A percentile compares a stretch with the other conserved stretches of the same genome.
phyloP scores from a whole-genome alignment of 192 early-diverging fungal genomes.

The Backusella macrospora region DNA sequence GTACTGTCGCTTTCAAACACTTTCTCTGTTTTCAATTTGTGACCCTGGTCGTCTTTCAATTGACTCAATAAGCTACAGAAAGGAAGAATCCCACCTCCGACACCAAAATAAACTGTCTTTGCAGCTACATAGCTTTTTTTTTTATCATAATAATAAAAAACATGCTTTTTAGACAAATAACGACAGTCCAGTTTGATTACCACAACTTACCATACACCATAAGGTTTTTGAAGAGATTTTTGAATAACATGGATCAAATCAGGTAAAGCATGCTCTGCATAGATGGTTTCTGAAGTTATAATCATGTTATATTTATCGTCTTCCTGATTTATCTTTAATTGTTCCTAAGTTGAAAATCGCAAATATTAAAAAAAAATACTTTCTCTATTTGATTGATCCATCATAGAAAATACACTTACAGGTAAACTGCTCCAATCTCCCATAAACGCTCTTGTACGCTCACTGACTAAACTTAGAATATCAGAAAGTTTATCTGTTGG shows the following conservation, averaged over 20 bases:
- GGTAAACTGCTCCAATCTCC: slow-evolving; percentile 69
- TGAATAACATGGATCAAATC: slow-evolving; percentile 66
- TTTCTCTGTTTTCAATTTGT: slow-evolving; percentile 33
- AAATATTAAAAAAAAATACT: neutral
- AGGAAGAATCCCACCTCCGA: slow-evolving; percentile 78
- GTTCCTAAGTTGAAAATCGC: slow-evolving; percentile 31
- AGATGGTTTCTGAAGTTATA: slow-evolving; percentile 81
- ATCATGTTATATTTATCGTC: slow-evolving; percentile 69
- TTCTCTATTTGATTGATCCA: neutral
- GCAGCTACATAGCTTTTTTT: slow-evolving; percentile 75
- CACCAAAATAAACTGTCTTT: slow-evolving; percentile 95
- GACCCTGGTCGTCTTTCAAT: slow-evolving; percentile 34
- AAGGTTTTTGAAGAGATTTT: slow-evolving; percentile 53
- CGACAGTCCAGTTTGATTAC: neutral
- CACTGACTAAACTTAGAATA: slow-evolving; percentile 33
- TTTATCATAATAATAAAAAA: neutral
- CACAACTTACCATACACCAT: slow-evolving; percentile 46
- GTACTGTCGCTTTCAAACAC: slow-evolving; percentile 44
- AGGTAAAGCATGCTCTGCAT: slow-evolving; percentile 62
- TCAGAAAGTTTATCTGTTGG: slow-evolving; percentile 32
- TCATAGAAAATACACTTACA: slow-evolving; percentile 15
- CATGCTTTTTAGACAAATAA: neutral
- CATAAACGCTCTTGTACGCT: slow-evolving; percentile 59
- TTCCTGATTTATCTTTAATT: slow-evolving; percentile 46
- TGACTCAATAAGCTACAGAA: slow-evolving; percentile 68